Evolutionary conservation across 2,329 filamentous ascomycete species (phyloP).

Genomic region (Verticillium klebahnii): DNA sequence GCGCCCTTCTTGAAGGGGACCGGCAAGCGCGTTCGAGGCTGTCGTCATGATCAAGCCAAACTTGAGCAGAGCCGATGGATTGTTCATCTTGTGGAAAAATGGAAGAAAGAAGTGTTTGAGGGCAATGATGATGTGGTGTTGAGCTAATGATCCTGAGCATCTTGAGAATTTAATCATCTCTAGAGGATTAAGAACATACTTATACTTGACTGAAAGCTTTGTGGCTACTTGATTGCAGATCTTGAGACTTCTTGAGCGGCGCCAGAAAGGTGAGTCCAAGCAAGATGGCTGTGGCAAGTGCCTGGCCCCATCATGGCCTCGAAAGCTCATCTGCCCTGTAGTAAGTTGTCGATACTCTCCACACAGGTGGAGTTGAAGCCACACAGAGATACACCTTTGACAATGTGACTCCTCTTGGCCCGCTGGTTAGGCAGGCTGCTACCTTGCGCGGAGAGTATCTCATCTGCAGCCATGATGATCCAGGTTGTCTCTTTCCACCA

Average conservation of each 20-base stretch:
- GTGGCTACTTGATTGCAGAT: not conserved
- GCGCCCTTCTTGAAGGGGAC: slow-evolving; percentile 3
- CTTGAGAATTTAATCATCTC: not conserved
- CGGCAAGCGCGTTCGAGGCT: not conserved
- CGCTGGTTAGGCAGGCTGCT: not conserved
- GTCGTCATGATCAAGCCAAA: not conserved
- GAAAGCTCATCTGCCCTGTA: not conserved
- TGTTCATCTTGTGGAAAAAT: not conserved
- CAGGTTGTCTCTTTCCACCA: not conserved
- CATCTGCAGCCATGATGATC: not conserved
- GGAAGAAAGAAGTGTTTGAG: not conserved
- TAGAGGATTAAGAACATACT: not conserved
- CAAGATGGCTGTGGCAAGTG: not conserved
- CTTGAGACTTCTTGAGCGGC: not conserved
- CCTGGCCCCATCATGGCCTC: not conserved
- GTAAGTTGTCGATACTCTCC: not conserved
- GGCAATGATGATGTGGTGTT: not conserved
- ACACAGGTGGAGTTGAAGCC: not conserved
- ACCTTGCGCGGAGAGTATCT: not conserved
- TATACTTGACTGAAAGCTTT: not conserved
- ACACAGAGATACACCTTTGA: not conserved
- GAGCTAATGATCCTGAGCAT: not conserved
- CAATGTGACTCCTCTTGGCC: not conserved
- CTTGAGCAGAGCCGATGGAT: not conserved
- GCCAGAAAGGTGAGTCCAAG: not conserved